These are phyloP conservation scores for Trichoderma harzianum DNA, from an alignment of 2,329 filamentous ascomycete genomes.

Conservation along the genomic window DNA sequence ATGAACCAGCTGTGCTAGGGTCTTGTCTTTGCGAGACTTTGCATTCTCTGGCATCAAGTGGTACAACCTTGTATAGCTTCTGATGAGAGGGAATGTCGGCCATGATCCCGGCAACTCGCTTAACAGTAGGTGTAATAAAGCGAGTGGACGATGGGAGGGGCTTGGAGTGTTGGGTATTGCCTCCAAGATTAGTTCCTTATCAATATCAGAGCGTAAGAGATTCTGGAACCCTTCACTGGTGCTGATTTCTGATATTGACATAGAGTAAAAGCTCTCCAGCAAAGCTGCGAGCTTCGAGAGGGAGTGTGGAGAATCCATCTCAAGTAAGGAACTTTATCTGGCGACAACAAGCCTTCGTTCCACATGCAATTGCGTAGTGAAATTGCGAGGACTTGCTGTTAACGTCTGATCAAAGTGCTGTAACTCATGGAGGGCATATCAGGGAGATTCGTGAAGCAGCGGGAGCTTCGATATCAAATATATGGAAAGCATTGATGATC, in stretches of 20 bases:
- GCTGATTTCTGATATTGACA: slow-evolving; percentile 22
- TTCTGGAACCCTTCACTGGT: slow-evolving; percentile 17
- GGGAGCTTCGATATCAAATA: slow-evolving; percentile 6
- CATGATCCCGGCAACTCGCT: slow-evolving; percentile 28
- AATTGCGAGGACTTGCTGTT: not conserved
- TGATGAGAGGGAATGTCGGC: slow-evolving; percentile 31
- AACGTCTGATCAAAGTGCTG: not conserved
- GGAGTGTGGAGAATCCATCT: slow-evolving; percentile 18
- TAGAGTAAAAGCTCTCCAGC: slow-evolving; percentile 22
- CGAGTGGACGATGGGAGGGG: slow-evolving; percentile 26
- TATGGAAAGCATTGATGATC: not conserved
- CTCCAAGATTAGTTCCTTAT: slow-evolving; percentile 24
- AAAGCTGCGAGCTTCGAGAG: slow-evolving; percentile 18
- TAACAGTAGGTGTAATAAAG: slow-evolving; percentile 27
- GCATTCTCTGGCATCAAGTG: slow-evolving; percentile 36
- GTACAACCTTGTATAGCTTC: slow-evolving; percentile 35
- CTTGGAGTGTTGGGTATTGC: slow-evolving; percentile 23
- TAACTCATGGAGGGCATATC: not conserved
- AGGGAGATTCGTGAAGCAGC: not conserved
- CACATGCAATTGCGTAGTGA: not conserved
- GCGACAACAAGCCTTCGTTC: not conserved
- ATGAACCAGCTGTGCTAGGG: slow-evolving; percentile 21
- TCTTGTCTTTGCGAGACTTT: slow-evolving; percentile 27
- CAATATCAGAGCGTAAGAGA: slow-evolving; percentile 11
- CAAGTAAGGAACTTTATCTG: not conserved